These are phyloP conservation scores for Sordariomycetes sp. DNA, from an alignment of 2,329 filamentous ascomycete species.

Conservation along the genomic window DNA sequence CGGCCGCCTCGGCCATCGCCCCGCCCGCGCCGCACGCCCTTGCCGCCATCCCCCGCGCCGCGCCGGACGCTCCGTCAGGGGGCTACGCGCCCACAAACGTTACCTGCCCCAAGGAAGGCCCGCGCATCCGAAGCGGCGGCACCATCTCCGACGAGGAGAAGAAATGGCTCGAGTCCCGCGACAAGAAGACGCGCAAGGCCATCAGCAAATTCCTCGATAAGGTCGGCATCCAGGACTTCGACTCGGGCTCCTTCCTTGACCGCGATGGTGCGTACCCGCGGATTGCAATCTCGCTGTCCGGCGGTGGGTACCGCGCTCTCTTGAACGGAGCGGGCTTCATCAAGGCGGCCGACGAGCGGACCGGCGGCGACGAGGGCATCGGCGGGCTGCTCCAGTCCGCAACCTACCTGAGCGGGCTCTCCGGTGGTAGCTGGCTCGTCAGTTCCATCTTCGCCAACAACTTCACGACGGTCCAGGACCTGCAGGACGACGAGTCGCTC, in stretches of 20 bases:
- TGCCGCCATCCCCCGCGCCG: constrained; percentile 12
- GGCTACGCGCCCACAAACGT: constrained; percentile 60
- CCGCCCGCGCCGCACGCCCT: constrained; percentile 1
- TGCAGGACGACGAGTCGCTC: constrained; percentile 18
- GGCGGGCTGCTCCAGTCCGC: constrained; percentile 70
- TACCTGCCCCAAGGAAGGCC: constrained; percentile 55
- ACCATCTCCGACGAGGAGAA: constrained; percentile 55
- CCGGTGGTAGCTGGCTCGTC: constrained; percentile 73
- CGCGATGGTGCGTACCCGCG: constrained; percentile 25
- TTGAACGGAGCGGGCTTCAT: constrained; percentile 71
- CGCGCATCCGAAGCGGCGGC: constrained; percentile 47
- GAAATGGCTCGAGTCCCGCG: constrained; percentile 58
- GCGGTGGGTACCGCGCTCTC: constrained; percentile 79
- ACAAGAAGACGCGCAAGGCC: constrained; percentile 60
- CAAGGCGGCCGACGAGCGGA: constrained; percentile 67
- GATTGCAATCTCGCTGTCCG: constrained; percentile 66
- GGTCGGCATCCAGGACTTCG: constrained; percentile 64
- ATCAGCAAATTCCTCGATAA: constrained; percentile 61
- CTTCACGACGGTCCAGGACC: constrained; percentile 51
- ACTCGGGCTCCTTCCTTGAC: constrained; percentile 61
- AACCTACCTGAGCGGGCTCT: constrained; percentile 71
- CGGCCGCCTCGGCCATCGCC: constrained; percentile 3
- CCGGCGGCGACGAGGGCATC: constrained; percentile 51
- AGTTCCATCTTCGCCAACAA: constrained; percentile 79
- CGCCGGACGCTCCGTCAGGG: constrained; percentile 28